Percentiles rank a stretch among this genome's conserved stretches.
phyloP scores from a whole-genome alignment of 352 stramenopile genomes.

The Phytophthora chlamydospora region DNA sequence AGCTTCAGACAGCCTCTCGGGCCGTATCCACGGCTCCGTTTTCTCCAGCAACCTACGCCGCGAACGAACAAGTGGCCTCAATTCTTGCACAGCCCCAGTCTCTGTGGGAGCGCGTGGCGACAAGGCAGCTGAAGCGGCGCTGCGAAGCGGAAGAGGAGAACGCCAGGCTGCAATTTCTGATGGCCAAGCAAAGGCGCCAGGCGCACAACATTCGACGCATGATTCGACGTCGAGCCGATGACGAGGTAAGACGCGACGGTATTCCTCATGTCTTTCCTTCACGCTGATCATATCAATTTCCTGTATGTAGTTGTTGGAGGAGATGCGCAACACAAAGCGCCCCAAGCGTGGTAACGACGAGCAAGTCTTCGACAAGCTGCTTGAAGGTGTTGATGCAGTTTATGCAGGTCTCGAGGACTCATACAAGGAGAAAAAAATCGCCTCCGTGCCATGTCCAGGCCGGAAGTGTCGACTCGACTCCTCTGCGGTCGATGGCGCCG shows the following conservation, averaged over 20 bases:
- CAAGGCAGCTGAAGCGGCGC: neutral
- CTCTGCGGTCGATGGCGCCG: neutral
- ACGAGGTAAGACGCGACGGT: constrained; percentile 3
- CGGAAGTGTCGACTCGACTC: neutral
- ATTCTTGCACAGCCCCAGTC: neutral
- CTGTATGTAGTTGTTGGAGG: constrained; percentile 2
- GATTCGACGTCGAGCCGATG: constrained; percentile 5
- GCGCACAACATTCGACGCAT: constrained; percentile 2
- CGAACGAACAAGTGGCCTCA: neutral
- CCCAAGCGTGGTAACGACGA: neutral
- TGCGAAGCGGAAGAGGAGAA: constrained; percentile 9
- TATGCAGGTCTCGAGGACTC: neutral
- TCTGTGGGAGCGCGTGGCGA: constrained; percentile 11
- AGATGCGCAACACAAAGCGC: neutral
- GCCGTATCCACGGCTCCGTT: neutral
- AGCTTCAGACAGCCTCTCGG: neutral
- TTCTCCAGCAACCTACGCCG: neutral
- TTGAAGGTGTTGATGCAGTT: neutral
- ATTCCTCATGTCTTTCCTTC: no score
- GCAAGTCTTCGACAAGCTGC: constrained; percentile 4
- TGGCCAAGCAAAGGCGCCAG: neutral
- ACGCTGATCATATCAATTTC: no score
- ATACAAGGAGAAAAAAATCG: constrained; percentile 1
- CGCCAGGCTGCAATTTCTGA: neutral
- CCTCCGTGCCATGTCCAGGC: constrained; percentile 1